phyloP scores from a whole-genome alignment of 176 grass and related monocot species.

The Microstegium vimineum region DNA sequence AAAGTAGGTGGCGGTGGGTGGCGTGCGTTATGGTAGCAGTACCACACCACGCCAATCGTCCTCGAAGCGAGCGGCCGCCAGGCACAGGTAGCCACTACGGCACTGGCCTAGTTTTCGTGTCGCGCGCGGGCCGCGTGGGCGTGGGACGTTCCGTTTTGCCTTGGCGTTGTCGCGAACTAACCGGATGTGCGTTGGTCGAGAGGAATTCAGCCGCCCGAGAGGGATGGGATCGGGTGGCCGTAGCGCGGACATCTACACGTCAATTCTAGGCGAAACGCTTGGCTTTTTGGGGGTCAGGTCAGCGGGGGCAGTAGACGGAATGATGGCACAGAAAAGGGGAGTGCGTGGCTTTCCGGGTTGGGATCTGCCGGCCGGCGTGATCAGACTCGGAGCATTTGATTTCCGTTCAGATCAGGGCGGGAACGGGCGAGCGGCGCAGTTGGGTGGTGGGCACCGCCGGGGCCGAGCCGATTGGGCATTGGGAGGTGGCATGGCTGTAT shows the following conservation, averaged over 20 bases:
- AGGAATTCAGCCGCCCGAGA: not conserved
- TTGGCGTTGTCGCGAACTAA: not conserved
- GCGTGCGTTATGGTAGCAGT: slow-evolving; percentile 36
- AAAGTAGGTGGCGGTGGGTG: too few relatives aligned
- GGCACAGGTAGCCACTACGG: too few relatives aligned
- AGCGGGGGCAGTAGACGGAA: not conserved
- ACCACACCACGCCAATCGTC: not conserved
- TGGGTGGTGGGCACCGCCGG: too few relatives aligned
- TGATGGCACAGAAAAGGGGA: too few relatives aligned
- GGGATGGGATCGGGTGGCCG: too few relatives aligned
- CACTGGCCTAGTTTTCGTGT: not conserved
- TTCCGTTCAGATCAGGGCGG: not conserved
- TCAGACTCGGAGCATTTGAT: not conserved
- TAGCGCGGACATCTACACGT: too few relatives aligned
- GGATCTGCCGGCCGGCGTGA: not conserved
- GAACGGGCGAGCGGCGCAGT: not conserved
- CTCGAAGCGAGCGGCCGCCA: too few relatives aligned
- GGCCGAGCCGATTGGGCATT: too few relatives aligned
- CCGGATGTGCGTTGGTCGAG: not conserved
- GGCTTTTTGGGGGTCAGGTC: not conserved
- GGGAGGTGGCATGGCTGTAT: too few relatives aligned
- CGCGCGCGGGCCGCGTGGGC: not conserved
- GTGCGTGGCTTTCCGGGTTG: too few relatives aligned
- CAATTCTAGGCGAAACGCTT: slow-evolving; percentile 20
- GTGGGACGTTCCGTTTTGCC: not conserved